Evolutionary conservation across 257 asterid genomes (phyloP), one percentile per base, ranked within the genome.

Genomic region (Cruciata laevipes): DNA sequence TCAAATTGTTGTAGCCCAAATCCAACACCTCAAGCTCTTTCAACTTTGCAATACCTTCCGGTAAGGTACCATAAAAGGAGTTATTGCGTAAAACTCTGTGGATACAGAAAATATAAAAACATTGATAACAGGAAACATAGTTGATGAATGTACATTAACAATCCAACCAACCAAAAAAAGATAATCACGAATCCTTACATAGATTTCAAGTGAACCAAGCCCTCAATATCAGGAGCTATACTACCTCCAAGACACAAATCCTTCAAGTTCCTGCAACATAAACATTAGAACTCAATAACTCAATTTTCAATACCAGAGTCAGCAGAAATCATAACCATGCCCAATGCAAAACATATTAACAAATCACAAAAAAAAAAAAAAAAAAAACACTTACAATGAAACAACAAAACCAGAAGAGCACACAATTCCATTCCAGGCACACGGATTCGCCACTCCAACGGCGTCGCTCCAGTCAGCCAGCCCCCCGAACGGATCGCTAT

Each of bases 31-130:
- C 88, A 75, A 93, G 69, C 53, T 79, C 84, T 66, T 81, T 85
- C 57, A 93, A 76, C 69, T 75, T 74, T 49, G 75, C 73, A 62
- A 93, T 80, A 73, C 84, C 89, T 21, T 78, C 79, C 13, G 98
- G 98, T 60, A 93, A 76, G 76, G 66, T 67, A 53, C 97, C 98
- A 17, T 79, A 82, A 77, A 93, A 93, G 10, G 95, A 90, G 77
- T 93, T 93, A 79, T 93, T 88, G 71, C 90, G 84, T 67, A 93
- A 76, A 69, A 77, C 75, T 82, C 98, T 93, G 90, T 75, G n/a
- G 51, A 16, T 60, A 38, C 12, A 40, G 77, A 47, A 21, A 66
- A 13, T n/a, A n/a, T n/a, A n/a, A 18, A 24, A 37, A 7, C 32
- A 27, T 32, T 71, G 55, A 70, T 25, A 16, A 61, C 51, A 21